Conservation (phyloP, 495 filamentous ascomycete species). For the Elasticomyces elasticus region DNA sequence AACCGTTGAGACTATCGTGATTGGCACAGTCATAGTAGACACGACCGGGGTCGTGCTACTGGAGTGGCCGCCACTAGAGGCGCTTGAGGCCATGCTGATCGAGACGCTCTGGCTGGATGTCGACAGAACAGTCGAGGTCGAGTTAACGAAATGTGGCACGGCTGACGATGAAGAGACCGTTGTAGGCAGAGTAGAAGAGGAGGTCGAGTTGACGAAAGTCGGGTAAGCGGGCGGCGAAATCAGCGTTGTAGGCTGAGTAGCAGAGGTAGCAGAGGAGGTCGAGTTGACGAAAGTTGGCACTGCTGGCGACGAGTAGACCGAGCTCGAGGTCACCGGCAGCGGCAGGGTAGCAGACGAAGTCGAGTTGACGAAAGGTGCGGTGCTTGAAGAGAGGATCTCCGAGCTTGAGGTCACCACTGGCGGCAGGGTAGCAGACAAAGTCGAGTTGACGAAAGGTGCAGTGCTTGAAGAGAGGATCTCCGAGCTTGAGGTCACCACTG, state of each 20-base stretch:
- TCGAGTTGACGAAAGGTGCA: background rate
- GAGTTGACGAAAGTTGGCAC: background rate
- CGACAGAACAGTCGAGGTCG: background rate
- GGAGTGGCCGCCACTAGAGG: background rate
- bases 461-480: background rate
- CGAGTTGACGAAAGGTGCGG: background rate
- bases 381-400: background rate
- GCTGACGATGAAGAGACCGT: background rate
- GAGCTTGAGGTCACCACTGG: background rate
- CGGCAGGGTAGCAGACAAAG: background rate
- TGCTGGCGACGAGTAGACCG: background rate
- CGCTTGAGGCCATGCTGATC: background rate
- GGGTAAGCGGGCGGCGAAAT: background rate
- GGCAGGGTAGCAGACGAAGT: background rate
- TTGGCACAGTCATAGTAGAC: background rate
- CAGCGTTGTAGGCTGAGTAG: background rate
- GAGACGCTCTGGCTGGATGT: background rate
- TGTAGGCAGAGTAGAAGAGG: background rate
- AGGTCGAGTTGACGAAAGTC: background rate
- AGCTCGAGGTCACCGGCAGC: background rate
- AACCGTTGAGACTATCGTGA: background rate
- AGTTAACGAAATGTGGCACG: background rate
- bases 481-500: background rate
- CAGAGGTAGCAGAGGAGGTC: background rate
- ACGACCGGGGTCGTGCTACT: background rate